A percentile compares a stretch with the other conserved stretches of the same genome.
Conservation (phyloP, 306 rosid species). For the Lathyrus sativus region DNA sequence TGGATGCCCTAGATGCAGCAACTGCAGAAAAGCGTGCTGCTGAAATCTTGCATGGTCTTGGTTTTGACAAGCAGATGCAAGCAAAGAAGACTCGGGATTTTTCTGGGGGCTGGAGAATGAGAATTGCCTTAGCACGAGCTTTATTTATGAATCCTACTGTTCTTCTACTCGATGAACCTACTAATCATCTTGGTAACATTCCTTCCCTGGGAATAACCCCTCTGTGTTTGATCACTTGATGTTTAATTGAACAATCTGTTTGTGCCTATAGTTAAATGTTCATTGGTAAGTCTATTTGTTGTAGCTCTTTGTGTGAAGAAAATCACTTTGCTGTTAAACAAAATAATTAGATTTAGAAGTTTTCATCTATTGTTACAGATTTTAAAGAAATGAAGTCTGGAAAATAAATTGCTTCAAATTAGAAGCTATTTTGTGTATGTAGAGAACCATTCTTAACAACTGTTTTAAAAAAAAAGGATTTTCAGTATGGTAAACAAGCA, state of each 20-base stretch:
- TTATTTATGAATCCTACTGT: constrained; percentile 91
- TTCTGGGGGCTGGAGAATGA: constrained; percentile 99
- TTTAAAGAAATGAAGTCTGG: not conserved
- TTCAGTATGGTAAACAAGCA: no score
- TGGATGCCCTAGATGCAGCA: constrained; percentile 87
- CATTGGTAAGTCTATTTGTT: not conserved
- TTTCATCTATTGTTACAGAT: not conserved
- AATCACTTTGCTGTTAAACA: not conserved
- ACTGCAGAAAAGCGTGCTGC: constrained; percentile 99
- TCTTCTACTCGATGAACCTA: constrained; percentile 93
- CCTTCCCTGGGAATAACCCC: not conserved
- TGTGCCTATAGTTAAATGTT: constrained; percentile 2
- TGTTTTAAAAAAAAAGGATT: no score
- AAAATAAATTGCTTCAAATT: not conserved
- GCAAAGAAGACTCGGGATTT: constrained; percentile 86
- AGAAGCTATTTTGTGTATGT: not conserved
- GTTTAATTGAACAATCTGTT: not conserved
- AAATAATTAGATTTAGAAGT: not conserved
- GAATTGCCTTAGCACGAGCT: constrained; percentile 91
- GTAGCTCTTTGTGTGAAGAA: not conserved
- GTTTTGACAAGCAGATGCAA: constrained; percentile 90
- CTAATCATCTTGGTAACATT: constrained; percentile 48
- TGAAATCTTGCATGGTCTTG: constrained; percentile 90
- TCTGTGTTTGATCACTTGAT: not conserved
- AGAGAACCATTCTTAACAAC: no score